These are phyloP conservation scores for Colletotrichum kahawae DNA, from an alignment of 2,329 filamentous ascomycete genomes.

Conservation along the genomic window DNA sequence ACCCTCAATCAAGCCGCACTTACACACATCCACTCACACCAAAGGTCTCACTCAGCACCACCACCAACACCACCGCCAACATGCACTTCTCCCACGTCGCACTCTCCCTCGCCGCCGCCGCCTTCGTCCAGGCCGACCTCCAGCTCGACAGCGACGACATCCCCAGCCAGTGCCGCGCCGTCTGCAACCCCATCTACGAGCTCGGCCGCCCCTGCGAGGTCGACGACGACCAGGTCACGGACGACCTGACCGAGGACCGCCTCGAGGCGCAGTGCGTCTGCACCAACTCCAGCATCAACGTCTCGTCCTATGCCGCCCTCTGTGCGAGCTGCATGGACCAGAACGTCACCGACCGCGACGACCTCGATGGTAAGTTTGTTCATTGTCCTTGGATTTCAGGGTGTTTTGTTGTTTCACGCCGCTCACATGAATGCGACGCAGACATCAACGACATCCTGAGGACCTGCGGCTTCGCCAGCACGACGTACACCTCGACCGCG, in stretches of 20 bases:
- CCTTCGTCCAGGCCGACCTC: conserved; percentile 18
- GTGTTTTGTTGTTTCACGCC: not conserved
- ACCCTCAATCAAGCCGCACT: not conserved
- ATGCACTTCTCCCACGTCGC: conserved; percentile 22
- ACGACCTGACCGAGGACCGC: conserved; percentile 37
- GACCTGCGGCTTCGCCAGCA: conserved; percentile 24
- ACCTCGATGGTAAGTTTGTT: conserved; percentile 19
- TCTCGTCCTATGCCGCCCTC: conserved; percentile 36
- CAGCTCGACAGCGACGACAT: conserved; percentile 25
- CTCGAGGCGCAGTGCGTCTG: conserved; percentile 45
- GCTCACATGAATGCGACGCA: not conserved
- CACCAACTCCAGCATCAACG: conserved; percentile 46
- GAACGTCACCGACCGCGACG: conserved; percentile 21
- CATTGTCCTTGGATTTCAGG: too few relatives aligned
- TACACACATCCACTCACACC: not conserved
- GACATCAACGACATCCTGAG: conserved; percentile 26
- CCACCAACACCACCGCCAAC: not conserved
- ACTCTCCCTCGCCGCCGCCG: conserved; percentile 13
- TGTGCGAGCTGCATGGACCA: conserved; percentile 25
- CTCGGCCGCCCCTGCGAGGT: conserved; percentile 23
- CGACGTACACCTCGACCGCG: conserved; percentile 16
- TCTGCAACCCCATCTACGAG: conserved; percentile 22
- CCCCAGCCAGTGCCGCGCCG: conserved; percentile 20
- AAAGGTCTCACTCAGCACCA: not conserved
- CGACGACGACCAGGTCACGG: conserved; percentile 28